Conservation (phyloP, 106 monocot genomes). For the Dioscorea dumetorum region DNA sequence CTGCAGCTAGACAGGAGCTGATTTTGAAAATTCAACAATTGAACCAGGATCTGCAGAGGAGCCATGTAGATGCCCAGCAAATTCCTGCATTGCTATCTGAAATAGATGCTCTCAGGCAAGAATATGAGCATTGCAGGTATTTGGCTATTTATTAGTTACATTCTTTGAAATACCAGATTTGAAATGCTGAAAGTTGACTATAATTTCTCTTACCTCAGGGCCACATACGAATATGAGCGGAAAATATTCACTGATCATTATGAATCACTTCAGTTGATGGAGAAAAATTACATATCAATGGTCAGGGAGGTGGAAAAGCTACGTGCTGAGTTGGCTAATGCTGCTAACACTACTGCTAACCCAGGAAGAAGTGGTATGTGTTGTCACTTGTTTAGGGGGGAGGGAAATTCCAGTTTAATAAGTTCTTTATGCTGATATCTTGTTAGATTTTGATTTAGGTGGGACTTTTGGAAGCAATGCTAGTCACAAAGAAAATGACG, state of each 20-base stretch:
- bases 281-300: constrained; percentile 81
- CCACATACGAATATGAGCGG: constrained; percentile 77
- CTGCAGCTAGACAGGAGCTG: constrained; percentile 46
- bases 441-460: constrained; percentile 13
- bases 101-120: constrained; percentile 51
- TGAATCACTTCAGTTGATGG: constrained; percentile 82
- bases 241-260: constrained; percentile 61
- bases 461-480: constrained; percentile 21
- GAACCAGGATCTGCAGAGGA: constrained; percentile 53
- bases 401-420: too few relatives aligned
- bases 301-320: constrained; percentile 71
- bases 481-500: constrained; percentile 37
- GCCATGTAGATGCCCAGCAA: constrained; percentile 44
- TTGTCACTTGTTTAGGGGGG: background rate
- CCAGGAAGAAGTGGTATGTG: constrained; percentile 23
- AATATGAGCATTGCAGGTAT: constrained; percentile 79
- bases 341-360: constrained; percentile 35
- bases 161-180: background rate
- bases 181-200: background rate
- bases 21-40: constrained; percentile 45
- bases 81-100: constrained; percentile 62
- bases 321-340: constrained; percentile 45
- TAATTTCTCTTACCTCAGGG: constrained; percentile 22
- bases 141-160: background rate
- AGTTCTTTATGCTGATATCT: too few relatives aligned